Evolutionary conservation across 768 basidiomycete species (phyloP).

Genomic region (Gelatoporia subvermispora): DNA sequence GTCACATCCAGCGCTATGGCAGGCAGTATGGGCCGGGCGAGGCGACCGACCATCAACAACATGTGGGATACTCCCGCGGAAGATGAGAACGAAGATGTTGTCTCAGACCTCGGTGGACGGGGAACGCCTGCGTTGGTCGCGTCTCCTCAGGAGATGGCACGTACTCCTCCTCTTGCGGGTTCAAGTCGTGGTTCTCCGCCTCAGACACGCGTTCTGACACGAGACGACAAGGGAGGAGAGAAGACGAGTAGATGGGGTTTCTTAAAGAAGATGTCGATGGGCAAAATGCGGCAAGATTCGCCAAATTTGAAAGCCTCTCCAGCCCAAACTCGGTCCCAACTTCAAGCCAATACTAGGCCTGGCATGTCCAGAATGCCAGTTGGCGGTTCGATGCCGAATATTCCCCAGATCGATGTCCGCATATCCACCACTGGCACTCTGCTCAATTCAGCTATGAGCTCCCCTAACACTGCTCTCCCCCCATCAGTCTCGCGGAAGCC

Average conservation of each 20-base stretch:
- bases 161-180: too few relatives aligned
- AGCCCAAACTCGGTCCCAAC: conserved; percentile 2
- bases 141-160: background rate
- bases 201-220: conserved; percentile 4
- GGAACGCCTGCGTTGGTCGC: conserved; percentile 1
- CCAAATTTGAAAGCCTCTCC: conserved; percentile 20
- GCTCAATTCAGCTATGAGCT: conserved; percentile 25
- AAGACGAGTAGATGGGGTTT: conserved; percentile 88
- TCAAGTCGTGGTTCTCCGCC: conserved; percentile 1
- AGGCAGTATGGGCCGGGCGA: conserved; percentile 30
- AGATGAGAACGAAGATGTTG: conserved; percentile 14
- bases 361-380: background rate
- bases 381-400: background rate
- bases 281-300: conserved; percentile 73
- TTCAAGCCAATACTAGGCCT: conserved; percentile 6
- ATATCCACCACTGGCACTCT: conserved; percentile 67
- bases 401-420: conserved; percentile 63
- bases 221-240: conserved; percentile 38
- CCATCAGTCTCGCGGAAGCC: conserved; percentile 10
- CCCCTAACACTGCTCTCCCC: conserved; percentile 4
- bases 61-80: conserved; percentile 48
- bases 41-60: conserved; percentile 36
- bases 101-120: conserved; percentile 8
- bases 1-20: conserved; percentile 37
- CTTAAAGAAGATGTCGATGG: conserved; percentile 98